Evolutionary conservation across 352 stramenopile genomes (phyloP), one percentile per base, ranked within the genome.

Genomic region (Phytopythium delawarense): DNA sequence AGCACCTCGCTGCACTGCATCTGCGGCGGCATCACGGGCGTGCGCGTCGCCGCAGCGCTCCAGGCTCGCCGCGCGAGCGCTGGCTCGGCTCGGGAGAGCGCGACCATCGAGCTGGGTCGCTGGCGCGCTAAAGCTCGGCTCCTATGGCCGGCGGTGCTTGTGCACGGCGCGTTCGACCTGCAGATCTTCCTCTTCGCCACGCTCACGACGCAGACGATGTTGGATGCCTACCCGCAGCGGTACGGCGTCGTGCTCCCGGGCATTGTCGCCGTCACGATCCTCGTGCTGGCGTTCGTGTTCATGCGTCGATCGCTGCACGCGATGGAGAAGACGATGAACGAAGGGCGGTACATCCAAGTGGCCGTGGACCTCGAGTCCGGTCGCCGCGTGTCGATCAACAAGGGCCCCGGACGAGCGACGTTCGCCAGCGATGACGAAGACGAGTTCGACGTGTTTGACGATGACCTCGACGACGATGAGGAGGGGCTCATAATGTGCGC

Each of bases 151-250:
- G 73, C 81, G 11, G 64, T 91, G 11, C 57, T 85, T 1, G 59
- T 88, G 11, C 84, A 92, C 51, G 81, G 81, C 57, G 66, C 61
- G 7, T 92, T 88, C 55, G 81, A 89, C 52, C 49, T 82, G 7
- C 78, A 89, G 46, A 63, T 84, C 6, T 87, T 92, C 51, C 37
- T 88, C 12, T 34, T 86, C 1, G 75, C 78, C 50, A 67, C 71
- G 20, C 44, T 81, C 11, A 59, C 85, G 18, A 78, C 78, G 3
- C 49, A 75, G 7, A 64, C 76, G 21, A 68, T 75, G 49, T 57
- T 70, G 25, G 60, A 61, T 2, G 52, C 59, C 6, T 61, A 85
- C 53, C 75, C 74, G 13, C 63, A 74, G 2, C n/a, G 69, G 9
- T 81, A 81, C 18, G 69, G 65, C 0, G 18, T 78, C n/a, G 57